Evolutionary conservation across 805 yeast species (phyloP).

Genomic region (Wickerhamomyces queroliae): DNA sequence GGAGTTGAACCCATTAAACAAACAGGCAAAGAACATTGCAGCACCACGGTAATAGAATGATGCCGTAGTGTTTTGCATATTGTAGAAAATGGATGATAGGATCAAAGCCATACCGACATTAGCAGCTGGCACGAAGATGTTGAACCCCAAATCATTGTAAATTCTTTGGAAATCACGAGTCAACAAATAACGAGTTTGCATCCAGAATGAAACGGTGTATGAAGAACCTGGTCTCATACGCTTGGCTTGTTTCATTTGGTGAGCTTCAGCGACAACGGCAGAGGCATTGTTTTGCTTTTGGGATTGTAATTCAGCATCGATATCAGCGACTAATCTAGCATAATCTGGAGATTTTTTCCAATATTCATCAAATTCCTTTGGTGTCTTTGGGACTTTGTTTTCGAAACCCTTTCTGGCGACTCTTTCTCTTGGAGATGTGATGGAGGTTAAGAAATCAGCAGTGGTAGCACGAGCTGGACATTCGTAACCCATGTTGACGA

Average conservation of each 20-base stretch:
- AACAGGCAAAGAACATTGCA: slow-evolving; percentile 56
- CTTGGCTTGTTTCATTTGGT: slow-evolving; percentile 26
- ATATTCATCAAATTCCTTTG: slow-evolving; percentile 53
- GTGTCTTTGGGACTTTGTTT: slow-evolving; percentile 49
- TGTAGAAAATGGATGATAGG: slow-evolving; percentile 55
- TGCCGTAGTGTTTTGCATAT: slow-evolving; percentile 40
- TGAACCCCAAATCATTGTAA: slow-evolving; percentile 52
- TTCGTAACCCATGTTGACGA: no score
- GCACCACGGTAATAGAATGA: slow-evolving; percentile 67
- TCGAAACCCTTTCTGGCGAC: slow-evolving; percentile 41
- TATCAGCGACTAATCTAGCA: slow-evolving; percentile 32
- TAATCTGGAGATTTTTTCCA: slow-evolving; percentile 50
- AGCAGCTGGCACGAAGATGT: slow-evolving; percentile 20
- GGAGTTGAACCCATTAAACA: slow-evolving; percentile 41
- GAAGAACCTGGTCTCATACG: slow-evolving; percentile 36
- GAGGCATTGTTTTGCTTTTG: slow-evolving; percentile 36
- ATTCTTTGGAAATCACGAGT: slow-evolving; percentile 49
- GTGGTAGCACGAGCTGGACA: slow-evolving; percentile 67
- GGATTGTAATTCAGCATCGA: no score
- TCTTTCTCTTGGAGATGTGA: slow-evolving; percentile 67
- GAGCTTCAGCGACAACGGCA: slow-evolving; percentile 20
- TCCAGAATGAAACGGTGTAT: slow-evolving; percentile 24
- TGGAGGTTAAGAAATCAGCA: slow-evolving; percentile 65
- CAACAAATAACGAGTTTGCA: slow-evolving; percentile 45
- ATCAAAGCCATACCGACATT: slow-evolving; percentile 46